phyloP scores from a whole-genome alignment of 2,329 filamentous ascomycete genomes.

The Aschersonia sp. region DNA sequence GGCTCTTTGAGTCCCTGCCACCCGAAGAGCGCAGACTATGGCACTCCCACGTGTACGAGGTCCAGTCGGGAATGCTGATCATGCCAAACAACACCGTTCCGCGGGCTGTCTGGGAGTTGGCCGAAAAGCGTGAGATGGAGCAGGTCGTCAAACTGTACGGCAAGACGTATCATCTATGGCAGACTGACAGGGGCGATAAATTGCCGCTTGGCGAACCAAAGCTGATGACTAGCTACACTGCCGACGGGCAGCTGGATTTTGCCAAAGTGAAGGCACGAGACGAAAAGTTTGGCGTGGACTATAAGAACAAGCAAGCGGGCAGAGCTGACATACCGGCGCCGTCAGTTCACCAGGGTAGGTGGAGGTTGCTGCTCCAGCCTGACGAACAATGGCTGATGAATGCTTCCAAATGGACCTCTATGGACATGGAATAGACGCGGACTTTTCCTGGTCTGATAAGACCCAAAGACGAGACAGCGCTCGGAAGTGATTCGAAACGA shows the following conservation, averaged over 20 bases:
- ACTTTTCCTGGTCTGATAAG: not conserved
- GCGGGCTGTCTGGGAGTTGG: conserved; percentile 52
- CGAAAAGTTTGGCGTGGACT: conserved; percentile 28
- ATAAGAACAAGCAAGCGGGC: conserved; percentile 25
- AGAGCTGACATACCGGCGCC: conserved; percentile 27
- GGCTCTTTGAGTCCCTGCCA: conserved; percentile 52
- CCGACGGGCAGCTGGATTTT: conserved; percentile 33
- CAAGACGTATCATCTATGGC: conserved; percentile 79
- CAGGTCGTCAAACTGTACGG: conserved; percentile 63
- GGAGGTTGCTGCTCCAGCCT: not conserved
- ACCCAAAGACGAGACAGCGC: not conserved
- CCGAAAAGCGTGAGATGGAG: conserved; percentile 71
- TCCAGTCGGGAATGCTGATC: conserved; percentile 67
- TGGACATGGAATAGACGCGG: not conserved
- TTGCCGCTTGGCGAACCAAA: conserved; percentile 36
- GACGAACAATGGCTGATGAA: not conserved
- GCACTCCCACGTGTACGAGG: conserved; percentile 66
- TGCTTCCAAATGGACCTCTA: too few relatives aligned
- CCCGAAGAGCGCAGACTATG: conserved; percentile 58
- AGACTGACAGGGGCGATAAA: conserved; percentile 58
- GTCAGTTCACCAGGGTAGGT: conserved; percentile 24
- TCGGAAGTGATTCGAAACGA: too few relatives aligned
- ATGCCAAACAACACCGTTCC: conserved; percentile 53
- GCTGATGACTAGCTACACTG: conserved; percentile 39
- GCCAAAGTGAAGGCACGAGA: conserved; percentile 31